A percentile compares a stretch with the other conserved stretches of the same genome.
phyloP scores from a whole-genome alignment of 2,329 filamentous ascomycete species.

The Incumbomyces delicatus region DNA sequence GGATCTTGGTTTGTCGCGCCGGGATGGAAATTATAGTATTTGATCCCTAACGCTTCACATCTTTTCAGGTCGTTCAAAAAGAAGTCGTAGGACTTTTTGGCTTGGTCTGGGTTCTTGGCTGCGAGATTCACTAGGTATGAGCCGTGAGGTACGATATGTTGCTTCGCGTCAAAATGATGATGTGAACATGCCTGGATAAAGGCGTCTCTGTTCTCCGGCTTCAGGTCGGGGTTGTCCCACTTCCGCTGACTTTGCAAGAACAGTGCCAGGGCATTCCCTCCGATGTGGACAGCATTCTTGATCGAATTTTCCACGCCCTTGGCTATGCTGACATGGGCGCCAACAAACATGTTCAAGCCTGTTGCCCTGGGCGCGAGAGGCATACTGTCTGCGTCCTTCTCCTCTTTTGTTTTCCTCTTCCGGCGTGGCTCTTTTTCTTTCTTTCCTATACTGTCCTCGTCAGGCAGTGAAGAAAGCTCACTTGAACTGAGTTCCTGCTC shows the following conservation, averaged over 20 bases:
- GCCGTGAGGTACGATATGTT: constrained; percentile 77
- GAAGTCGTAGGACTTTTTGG: constrained; percentile 70
- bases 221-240: constrained; percentile 75
- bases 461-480: constrained; percentile 6
- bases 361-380: constrained; percentile 61
- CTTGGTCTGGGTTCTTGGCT: constrained; percentile 68
- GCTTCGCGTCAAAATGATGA: constrained; percentile 60
- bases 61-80: constrained; percentile 83
- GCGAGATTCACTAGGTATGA: constrained; percentile 96
- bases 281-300: constrained; percentile 66
- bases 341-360: constrained; percentile 71
- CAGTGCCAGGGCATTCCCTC: constrained; percentile 81
- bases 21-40: constrained; percentile 96
- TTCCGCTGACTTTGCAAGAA: constrained; percentile 96
- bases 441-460: constrained; percentile 3
- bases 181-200: constrained; percentile 61
- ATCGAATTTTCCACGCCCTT: constrained; percentile 92
- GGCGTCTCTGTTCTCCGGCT: constrained; percentile 53
- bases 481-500: not conserved
- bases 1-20: constrained; percentile 65
- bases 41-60: constrained; percentile 77
- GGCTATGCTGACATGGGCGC: constrained; percentile 82
- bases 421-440: constrained; percentile 12
- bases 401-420: constrained; percentile 48
- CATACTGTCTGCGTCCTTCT: constrained; percentile 47